Base-by-base conservation (phyloP, 192 early-diverging fungal species). In the Coemansia sp. region DNA sequence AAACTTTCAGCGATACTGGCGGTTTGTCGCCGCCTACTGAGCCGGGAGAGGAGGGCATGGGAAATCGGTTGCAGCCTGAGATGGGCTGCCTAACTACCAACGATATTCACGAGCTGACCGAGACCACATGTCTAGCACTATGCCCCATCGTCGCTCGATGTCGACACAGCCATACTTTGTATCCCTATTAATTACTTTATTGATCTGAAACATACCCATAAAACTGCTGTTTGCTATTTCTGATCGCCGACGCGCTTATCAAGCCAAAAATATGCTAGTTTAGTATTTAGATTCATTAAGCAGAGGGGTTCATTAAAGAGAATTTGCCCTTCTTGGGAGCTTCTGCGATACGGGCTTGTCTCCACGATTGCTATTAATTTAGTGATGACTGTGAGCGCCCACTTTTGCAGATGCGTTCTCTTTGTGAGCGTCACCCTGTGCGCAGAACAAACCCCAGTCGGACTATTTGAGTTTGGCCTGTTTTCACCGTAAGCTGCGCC, bases 41-140 rank as follows among this genome's bases (percentile, higher is more conserved):
- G 12, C 27, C 49, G 10, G 19, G 23, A 11, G 50, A 47, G 0
- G 47, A 31, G 4, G 14, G 39, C 1, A 11, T 31, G 12, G 29
- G 29, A 7, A 57, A 5, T 26, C 38, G 45, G 6, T 14, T 21
- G 16, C 51, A 39, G 27, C 14, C 6, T 3, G 48, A 48, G 12
- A 31, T 26, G 11, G 67, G 55, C 12, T 48, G 39, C 3, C 61
- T 74, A 48, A 70, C 77, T 2, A 71, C 29, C 23, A 62, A 80
- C 43, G 65, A 80, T 22, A 71, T 74, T 4, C 72, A 71, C 29
- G 72, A 75, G 31, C 45, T 80, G 22, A 59, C 72, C 4, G 77
- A 74, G 10, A 74, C 69, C 11, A 68, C 77, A 21, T 21, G 21
- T 21, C n/a, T n/a, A n/a, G n/a, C n/a, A n/a, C n/a, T n/a, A n/a